Evolutionary conservation across 2,329 filamentous ascomycete genomes (phyloP), one percentile per base, ranked within the genome.

Genomic region (Penicillium sp.): DNA sequence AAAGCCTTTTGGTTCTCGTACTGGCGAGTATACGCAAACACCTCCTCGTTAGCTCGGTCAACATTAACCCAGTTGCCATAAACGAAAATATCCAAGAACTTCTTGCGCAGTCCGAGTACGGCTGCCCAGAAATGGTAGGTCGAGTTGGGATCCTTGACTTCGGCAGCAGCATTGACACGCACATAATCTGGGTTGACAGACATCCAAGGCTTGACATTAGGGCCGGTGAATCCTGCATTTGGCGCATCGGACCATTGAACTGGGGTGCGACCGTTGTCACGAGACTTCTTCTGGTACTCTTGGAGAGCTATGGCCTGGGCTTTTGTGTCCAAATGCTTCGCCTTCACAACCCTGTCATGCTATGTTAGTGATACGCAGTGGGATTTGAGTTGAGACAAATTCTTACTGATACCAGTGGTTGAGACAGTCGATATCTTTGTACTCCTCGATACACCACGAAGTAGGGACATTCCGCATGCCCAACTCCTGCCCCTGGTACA

Each of bases 401-500:
- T 1, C 33, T 41, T 61, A 72, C 67, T 66, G 60, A 43, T 74
- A 73, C 76, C 76, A 82, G 61, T 80, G 81, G 56, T 82, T 83
- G 31, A 77, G 68, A 15, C 76, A 76, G 47, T 83, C 80, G 24
- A 89, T 75, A 54, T 89, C 86, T 64, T 83, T 81, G 69, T 88
- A 90, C 57, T 86, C 80, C 3, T 80, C 65, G 45, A 86, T 80
- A 1, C 70, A 69, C 81, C 84, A 86, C 4, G 76, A 72, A 8
- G 68, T 67, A 1, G 84, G 83, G 18, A 84, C 75, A 58, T 86
- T 86, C 29, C 77, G 73, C 79, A 86, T 85, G 15, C 82, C 84
- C 29, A 87, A 73, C 66, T 87, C 84, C 62, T 87, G 82, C 10
- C 84, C 84, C 64, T 87, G 83, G 62, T 85, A 87, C n/a, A 87